Base-by-base conservation (phyloP, 2,329 filamentous ascomycete species). In the Xenosphaeropsis pyriputrescens region DNA sequence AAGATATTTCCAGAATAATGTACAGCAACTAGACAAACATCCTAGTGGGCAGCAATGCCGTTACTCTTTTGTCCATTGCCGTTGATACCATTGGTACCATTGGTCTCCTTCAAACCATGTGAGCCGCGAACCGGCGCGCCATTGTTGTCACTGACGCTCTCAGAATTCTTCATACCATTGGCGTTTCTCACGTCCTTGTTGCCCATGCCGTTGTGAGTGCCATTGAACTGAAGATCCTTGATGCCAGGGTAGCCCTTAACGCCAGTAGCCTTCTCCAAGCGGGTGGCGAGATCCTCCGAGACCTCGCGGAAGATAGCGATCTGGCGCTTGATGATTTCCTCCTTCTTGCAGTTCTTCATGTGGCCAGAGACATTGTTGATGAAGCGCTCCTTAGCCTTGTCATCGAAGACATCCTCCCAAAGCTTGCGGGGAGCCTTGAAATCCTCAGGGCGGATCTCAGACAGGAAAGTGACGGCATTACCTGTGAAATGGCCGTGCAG, bases 251-350 rank as follows among this genome's bases (percentile, higher is more conserved):
- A 75, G 0, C 72, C 73, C 57, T 73, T 68, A 13, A 75, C 60
- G 0, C 74, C 72, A 2, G 70, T 75, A 0, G 71, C 70, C 61
- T 77, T 76, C 61, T 79, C 74, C 1, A 78, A 50, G 1, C 72
- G 59, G 8, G 57, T 51, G 0, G 72, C 74, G 18, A 79, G 57
- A 36, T 78, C 72, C 0, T 67, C 60, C 6, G 65, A 68, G 0
- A 79, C 73, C 50, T 78, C 72, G 2, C 73, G 62, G 63, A 78
- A 78, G 50, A 79, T 79, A 37, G 64, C 67, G 41, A 79, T 77
- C 55, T 78, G 71, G 13, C 73, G 60, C 63, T 73, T 76, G 54
- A 79, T 60, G 3, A 75, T 68, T 52, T 78, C 74, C 45, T 73
- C 57, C 32, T 73, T 60, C 35, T 57, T 60, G 52, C 72, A 78